Conservation (phyloP, 2,329 filamentous ascomycete species). For the Scytalidium sp. region DNA sequence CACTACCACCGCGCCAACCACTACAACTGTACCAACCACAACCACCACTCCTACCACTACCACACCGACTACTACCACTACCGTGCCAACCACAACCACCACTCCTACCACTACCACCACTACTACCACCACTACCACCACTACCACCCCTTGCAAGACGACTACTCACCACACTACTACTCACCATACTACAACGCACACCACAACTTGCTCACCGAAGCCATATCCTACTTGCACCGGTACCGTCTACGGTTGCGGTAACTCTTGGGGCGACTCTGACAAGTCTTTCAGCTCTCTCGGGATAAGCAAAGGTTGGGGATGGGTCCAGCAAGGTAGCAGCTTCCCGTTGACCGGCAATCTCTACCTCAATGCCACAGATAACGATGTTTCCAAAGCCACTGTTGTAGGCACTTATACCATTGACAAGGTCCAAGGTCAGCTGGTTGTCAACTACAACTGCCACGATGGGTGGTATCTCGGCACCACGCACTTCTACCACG, state of each 20-base stretch:
- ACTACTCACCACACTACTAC: not conserved
- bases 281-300: slow-evolving; percentile 1
- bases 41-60: not conserved
- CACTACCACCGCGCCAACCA: not conserved
- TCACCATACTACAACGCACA: not conserved
- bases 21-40: not conserved
- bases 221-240: not conserved
- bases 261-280: not conserved
- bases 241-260: not conserved
- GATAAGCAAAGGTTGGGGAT: not conserved
- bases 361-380: not conserved
- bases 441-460: not conserved
- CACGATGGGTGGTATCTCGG: not conserved
- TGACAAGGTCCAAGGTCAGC: not conserved
- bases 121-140: not conserved
- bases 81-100: not conserved
- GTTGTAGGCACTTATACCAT: not conserved
- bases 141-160: not conserved
- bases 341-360: not conserved
- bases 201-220: not conserved
- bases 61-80: not conserved
- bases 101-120: not conserved
- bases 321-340: not conserved
- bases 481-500: not conserved
- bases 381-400: slow-evolving; percentile 1